Conservation (phyloP, 441 rosid species). For the Adansonia gregorii region DNA sequence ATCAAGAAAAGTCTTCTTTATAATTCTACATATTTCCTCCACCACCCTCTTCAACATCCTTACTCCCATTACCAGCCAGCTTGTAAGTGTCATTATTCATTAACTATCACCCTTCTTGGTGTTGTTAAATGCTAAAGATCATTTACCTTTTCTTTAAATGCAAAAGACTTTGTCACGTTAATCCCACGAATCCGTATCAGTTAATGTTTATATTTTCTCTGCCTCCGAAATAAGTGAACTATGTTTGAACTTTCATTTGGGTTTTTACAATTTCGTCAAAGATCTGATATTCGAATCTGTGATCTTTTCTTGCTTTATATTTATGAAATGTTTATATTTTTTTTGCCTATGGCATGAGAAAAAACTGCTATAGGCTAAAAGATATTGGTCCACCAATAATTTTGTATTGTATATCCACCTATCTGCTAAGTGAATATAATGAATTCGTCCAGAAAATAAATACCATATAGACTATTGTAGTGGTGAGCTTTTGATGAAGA, state of each 20-base stretch:
- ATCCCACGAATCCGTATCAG: constrained; percentile 4
- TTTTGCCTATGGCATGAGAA: not conserved
- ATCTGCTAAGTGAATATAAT: constrained; percentile 22
- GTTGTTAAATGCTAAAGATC: not conserved
- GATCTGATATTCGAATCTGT: not conserved
- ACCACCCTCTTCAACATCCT: constrained; percentile 54
- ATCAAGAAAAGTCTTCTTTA: constrained; percentile 79
- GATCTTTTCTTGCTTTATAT: not conserved
- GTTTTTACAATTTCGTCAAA: not conserved
- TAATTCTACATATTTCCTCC: constrained; percentile 64
- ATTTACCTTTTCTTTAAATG: constrained; percentile 8
- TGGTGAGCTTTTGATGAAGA: not conserved
- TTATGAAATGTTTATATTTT: not conserved
- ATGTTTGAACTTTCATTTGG: not conserved
- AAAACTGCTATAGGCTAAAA: not conserved
- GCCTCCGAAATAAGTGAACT: not conserved
- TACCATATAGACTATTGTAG: no score
- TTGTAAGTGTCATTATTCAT: constrained; percentile 49
- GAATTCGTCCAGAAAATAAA: not conserved
- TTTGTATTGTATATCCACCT: not conserved
- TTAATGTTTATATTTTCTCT: constrained; percentile 14
- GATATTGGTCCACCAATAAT: not conserved
- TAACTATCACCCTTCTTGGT: constrained; percentile 12
- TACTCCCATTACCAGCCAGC: constrained; percentile 69
- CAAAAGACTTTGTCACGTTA: not conserved